These are phyloP conservation scores for Pythium dissimile DNA, from an alignment of 352 stramenopile genomes.

Conservation along the genomic window DNA sequence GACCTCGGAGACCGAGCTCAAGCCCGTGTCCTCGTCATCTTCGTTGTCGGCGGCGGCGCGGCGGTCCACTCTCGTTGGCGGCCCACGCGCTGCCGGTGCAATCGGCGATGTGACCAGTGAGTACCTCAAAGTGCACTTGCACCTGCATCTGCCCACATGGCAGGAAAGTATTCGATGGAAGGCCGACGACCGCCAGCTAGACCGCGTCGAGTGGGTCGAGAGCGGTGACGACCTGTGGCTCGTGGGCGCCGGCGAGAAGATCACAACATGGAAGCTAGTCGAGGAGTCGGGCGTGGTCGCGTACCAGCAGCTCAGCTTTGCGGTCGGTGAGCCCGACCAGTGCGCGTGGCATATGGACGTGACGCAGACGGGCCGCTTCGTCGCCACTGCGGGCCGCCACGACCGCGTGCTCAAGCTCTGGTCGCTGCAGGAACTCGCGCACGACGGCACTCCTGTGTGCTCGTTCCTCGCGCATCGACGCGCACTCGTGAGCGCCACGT, in stretches of 20 bases:
- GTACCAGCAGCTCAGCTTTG: conserved; percentile 74
- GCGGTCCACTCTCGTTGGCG: conserved; percentile 13
- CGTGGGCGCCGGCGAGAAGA: conserved; percentile 55
- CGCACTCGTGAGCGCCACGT: conserved; percentile 47
- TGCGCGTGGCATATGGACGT: conserved; percentile 58
- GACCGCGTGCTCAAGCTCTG: conserved; percentile 77
- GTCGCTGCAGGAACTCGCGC: conserved; percentile 45
- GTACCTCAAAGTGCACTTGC: conserved; percentile 68
- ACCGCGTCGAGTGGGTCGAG: conserved; percentile 72
- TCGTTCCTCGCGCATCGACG: conserved; percentile 60
- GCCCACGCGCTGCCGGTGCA: background rate
- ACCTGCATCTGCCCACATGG: conserved; percentile 66
- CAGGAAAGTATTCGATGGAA: conserved; percentile 68
- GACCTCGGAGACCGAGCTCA: conserved; percentile 8
- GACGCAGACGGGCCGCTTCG: conserved; percentile 52
- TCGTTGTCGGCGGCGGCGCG: background rate
- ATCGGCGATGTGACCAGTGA: conserved; percentile 26
- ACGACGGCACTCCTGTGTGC: conserved; percentile 51
- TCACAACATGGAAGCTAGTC: conserved; percentile 82
- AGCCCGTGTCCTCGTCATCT: conserved; percentile 18
- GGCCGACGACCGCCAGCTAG: conserved; percentile 43
- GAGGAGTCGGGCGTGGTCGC: conserved; percentile 69
- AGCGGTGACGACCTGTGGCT: conserved; percentile 70
- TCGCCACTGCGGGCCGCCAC: conserved; percentile 50
- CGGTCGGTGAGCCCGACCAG: conserved; percentile 23